Conservation (phyloP, 352 stramenopile genomes). For the Globisporangium viniferum region DNA sequence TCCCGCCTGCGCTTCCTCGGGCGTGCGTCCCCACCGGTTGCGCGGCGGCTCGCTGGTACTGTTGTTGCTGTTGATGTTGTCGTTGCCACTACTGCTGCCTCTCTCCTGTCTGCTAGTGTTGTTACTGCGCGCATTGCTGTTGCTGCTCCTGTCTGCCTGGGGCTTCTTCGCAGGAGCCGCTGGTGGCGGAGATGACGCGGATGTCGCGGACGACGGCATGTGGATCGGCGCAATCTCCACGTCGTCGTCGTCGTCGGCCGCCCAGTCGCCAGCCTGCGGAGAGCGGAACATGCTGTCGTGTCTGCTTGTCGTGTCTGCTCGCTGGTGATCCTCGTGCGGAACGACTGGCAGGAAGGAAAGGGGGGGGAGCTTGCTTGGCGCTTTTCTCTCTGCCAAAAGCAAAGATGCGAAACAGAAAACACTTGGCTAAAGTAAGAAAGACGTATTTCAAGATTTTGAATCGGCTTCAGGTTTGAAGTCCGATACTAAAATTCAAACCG, state of each 20-base stretch:
- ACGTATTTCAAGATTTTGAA: too few relatives aligned
- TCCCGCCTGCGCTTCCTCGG: constrained; percentile 13
- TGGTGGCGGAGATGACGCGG: constrained; percentile 9
- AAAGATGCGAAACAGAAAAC: neutral
- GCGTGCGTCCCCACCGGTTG: constrained; percentile 14
- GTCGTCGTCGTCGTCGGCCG: constrained; percentile 73
- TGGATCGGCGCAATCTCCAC: constrained; percentile 34
- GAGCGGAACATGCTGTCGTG: constrained; percentile 57
- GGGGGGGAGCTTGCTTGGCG: neutral
- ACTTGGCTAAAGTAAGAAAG: too few relatives aligned
- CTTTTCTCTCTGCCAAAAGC: neutral
- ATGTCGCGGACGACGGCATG: constrained; percentile 7
- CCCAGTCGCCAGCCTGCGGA: constrained; percentile 67
- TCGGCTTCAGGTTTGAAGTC: too few relatives aligned
- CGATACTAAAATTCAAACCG: too few relatives aligned
- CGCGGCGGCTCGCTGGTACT: neutral
- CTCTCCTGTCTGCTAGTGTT: constrained; percentile 12
- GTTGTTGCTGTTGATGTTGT: neutral
- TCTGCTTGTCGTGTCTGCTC: neutral
- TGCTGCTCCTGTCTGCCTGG: constrained; percentile 2
- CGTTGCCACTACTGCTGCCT: neutral
- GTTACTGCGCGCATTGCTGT: constrained; percentile 6
- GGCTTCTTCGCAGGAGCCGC: constrained; percentile 16
- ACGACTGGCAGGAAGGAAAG: neutral
- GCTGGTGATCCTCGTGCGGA: neutral